Evolutionary conservation across 116 monocot species (phyloP).

Genomic region (Dioscorea cayenensis): DNA sequence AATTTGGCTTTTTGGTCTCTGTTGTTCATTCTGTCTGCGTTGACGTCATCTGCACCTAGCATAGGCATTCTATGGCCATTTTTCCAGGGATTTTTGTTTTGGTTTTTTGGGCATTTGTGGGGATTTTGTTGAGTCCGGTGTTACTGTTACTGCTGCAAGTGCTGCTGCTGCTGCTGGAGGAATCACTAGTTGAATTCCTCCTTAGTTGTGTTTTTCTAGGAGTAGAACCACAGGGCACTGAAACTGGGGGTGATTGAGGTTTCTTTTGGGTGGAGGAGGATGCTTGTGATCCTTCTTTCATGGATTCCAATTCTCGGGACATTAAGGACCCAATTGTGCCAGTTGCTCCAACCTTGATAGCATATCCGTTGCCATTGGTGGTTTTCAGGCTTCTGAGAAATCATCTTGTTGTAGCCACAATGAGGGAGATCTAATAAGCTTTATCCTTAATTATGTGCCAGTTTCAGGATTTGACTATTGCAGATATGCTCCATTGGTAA

Average conservation of each 20-base stretch:
- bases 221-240: slow-evolving; percentile 45
- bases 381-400: slow-evolving; percentile 19
- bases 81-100: neutral
- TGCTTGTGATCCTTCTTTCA: slow-evolving; percentile 19
- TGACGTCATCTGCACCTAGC: slow-evolving; percentile 12
- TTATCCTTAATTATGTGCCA: neutral
- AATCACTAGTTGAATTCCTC: slow-evolving; percentile 15
- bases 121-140: neutral
- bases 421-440: neutral
- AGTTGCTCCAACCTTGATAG: slow-evolving; percentile 48
- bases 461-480: too few relatives aligned
- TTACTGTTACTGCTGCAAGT: neutral
- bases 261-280: slow-evolving; percentile 29
- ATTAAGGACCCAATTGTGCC: slow-evolving; percentile 74
- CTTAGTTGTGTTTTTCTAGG: slow-evolving; percentile 27
- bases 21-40: slow-evolving; percentile 6
- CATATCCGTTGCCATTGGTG: slow-evolving; percentile 11
- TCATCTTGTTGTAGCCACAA: neutral
- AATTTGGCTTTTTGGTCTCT: slow-evolving; percentile 28
- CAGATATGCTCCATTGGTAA: neutral
- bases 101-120: slow-evolving; percentile 14
- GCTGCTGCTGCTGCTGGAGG: slow-evolving; percentile 4
- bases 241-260: slow-evolving; percentile 31
- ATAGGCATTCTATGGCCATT: slow-evolving; percentile 24
- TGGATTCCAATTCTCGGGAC: slow-evolving; percentile 48